Conservation (phyloP, 495 filamentous ascomycete genomes). For the Xylaria cubensis region DNA sequence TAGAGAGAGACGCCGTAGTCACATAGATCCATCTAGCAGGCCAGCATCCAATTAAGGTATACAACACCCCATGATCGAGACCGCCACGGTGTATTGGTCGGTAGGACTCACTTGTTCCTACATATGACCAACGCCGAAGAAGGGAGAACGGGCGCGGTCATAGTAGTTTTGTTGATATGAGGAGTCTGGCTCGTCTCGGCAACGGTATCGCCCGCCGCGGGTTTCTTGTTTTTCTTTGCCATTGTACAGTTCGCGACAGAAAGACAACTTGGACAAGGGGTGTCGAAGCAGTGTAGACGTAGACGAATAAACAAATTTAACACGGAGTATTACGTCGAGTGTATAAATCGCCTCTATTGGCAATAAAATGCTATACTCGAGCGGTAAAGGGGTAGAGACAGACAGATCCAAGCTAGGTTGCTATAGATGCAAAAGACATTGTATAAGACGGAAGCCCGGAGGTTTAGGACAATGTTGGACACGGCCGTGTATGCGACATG, state of each 20-base stretch:
- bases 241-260: conserved; percentile 34
- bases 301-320: neutral
- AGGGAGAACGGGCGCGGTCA: conserved; percentile 50
- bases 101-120: conserved; percentile 66
- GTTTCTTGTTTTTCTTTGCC: conserved; percentile 57
- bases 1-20: neutral
- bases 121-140: conserved; percentile 69
- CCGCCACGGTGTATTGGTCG: neutral
- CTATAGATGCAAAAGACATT: conserved; percentile 1
- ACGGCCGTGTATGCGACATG: no score
- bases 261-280: neutral
- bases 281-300: neutral
- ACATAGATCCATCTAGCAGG: neutral
- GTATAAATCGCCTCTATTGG: neutral
- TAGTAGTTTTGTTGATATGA: conserved; percentile 37
- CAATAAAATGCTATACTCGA: neutral
- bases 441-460: conserved; percentile 2
- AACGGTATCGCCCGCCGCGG: conserved; percentile 36
- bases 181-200: conserved; percentile 32
- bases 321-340: neutral
- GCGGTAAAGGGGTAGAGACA: neutral
- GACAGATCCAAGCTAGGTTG: neutral
- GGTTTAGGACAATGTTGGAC: neutral
- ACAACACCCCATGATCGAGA: neutral
- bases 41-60: neutral